Base-by-base conservation (phyloP, 306 rosid genomes). In the Heteromeles arbutifolia region DNA sequence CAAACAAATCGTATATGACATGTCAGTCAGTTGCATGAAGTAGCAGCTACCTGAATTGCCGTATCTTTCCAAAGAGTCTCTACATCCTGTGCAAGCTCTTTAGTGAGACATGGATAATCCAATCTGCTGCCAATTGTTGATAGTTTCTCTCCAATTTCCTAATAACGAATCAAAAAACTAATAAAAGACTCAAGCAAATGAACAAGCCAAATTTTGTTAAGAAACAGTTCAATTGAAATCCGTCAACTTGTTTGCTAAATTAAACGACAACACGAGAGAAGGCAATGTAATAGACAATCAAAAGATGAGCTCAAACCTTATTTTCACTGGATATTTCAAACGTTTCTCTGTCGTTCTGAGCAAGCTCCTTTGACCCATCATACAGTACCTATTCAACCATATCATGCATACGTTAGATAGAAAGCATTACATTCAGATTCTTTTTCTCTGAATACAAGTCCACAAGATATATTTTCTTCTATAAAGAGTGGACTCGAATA, bases 351-450 rank as follows among this genome's bases (percentile, higher is more conserved):
- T 87, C 96, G 80, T 86, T 89, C 77, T 89, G 97, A 79, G 99
- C 82, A 14, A 92, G 88, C 79, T 95, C 99, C 83, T 87, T 95
- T 8, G 99, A 86, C 77, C 97, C 99, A 65, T 95, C 99, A 63
- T 89, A 90, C 80, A 95, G 78, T 72, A 95, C 79, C 99, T 95
- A 90, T 84, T 72, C 83, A 82, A 74, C 64, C 77, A 70, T 63
- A 76, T 77, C 69, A 78, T 39, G 26, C 19, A 75, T 52, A 43
- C 45, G 31, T 68, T 75, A 69, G 24, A 41, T 43, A 74, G 39
- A 69, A 69, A 77, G 80, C 72, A 70, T 74, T 34, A 57, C 70
- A 82, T 62, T 84, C 65, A 50, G 54, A 56, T 67, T 31, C 67
- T 18, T 76, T 79, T 52, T 52, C 74, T 67, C 41, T 65, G 11